Conservation (phyloP, 176 grass and related monocot species). For the Miscanthus lutarioriparius region DNA sequence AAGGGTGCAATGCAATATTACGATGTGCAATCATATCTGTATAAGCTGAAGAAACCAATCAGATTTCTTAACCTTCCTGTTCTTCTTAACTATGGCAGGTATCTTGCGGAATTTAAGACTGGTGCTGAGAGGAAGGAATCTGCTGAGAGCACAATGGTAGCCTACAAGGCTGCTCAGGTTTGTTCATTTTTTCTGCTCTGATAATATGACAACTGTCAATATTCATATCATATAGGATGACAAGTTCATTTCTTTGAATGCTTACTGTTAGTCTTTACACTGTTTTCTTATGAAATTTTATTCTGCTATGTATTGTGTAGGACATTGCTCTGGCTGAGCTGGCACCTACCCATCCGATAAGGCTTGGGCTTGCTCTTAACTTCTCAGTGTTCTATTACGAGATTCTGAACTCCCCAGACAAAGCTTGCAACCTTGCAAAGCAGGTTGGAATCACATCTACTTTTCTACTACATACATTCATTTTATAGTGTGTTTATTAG, state of each 20-base stretch:
- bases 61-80: background rate
- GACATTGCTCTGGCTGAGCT: conserved; percentile 81
- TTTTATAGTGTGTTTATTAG: background rate
- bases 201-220: background rate
- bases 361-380: conserved; percentile 86
- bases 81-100: conserved; percentile 39
- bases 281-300: background rate
- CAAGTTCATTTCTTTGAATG: background rate
- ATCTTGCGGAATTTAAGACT: conserved; percentile 86
- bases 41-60: background rate
- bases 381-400: conserved; percentile 95
- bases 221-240: background rate
- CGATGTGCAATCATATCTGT: background rate
- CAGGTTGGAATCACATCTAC: conserved; percentile 51
- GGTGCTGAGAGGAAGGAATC: conserved; percentile 69
- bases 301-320: conserved; percentile 34
- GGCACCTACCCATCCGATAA: conserved; percentile 83
- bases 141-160: conserved; percentile 72
- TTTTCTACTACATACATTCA: background rate
- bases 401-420: conserved; percentile 85
- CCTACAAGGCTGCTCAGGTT: conserved; percentile 88
- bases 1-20: background rate
- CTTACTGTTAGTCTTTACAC: background rate
- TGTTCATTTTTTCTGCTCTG: conserved; percentile 13
- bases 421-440: conserved; percentile 86